These are phyloP conservation scores for Pneumocystis oryctolagi DNA, from an alignment of 1,139 yeast genomes.

Conservation along the genomic window DNA sequence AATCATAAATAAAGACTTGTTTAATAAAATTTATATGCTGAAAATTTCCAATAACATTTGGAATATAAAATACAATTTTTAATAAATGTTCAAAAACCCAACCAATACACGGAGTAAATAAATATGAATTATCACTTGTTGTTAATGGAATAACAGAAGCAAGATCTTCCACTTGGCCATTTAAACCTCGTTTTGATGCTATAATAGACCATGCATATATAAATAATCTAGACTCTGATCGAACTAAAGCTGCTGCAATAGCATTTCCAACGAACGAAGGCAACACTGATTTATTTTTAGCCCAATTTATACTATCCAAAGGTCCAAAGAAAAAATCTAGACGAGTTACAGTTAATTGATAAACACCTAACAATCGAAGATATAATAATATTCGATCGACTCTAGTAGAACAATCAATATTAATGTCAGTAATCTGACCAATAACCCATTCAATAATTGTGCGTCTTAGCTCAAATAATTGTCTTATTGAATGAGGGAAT, in stretches of 20 bases:
- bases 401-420: conserved; percentile 43
- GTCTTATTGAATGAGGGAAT: conserved; percentile 58
- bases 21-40: conserved; percentile 52
- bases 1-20: conserved; percentile 45
- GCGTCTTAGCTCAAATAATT: conserved; percentile 50
- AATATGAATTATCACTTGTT: conserved; percentile 3
- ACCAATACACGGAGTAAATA: conserved; percentile 70
- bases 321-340: conserved; percentile 40
- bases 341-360: conserved; percentile 54
- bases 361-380: conserved; percentile 50
- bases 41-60: conserved; percentile 48
- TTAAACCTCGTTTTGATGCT: conserved; percentile 30
- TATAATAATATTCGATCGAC: conserved; percentile 56
- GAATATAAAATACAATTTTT: conserved; percentile 53
- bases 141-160: conserved; percentile 28
- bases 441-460: conserved; percentile 52
- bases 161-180: conserved; percentile 16
- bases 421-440: conserved; percentile 49
- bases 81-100: conserved; percentile 49
- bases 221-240: conserved; percentile 67
- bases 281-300: conserved; percentile 24
- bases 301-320: conserved; percentile 20
- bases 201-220: conserved; percentile 48
- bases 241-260: conserved; percentile 53
- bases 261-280: conserved; percentile 85